Percentiles rank a stretch among this genome's conserved stretches.
phyloP scores from a whole-genome alignment of 2,329 filamentous ascomycete species.

The Cladobotryum mycophilum region DNA sequence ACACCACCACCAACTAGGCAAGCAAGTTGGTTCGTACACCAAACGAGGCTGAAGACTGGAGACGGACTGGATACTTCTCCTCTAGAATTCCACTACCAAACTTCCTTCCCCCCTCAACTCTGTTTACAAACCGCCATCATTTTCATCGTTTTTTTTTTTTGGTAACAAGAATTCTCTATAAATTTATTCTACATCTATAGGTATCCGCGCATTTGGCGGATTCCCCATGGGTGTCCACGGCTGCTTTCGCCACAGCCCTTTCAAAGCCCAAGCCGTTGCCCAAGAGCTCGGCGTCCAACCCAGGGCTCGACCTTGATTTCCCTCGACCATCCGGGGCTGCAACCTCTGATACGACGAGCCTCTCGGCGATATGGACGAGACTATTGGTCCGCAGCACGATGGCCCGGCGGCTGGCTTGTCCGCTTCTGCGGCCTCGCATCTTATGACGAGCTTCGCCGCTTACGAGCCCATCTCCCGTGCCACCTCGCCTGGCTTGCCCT shows the following conservation, averaged over 20 bases:
- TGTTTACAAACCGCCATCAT: too few species aligned
- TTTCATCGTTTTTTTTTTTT: too few species aligned
- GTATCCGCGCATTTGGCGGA: not conserved
- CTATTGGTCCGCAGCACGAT: slow-evolving; percentile 28
- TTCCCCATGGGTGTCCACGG: slow-evolving; percentile 10
- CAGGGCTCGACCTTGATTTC: not conserved
- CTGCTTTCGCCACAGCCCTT: not conserved
- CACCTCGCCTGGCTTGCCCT: slow-evolving; percentile 69
- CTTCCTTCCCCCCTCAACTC: too few species aligned
- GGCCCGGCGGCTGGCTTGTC: slow-evolving; percentile 25
- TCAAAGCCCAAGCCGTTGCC: slow-evolving; percentile 5
- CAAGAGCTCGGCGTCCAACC: slow-evolving; percentile 3
- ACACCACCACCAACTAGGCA: too few species aligned
- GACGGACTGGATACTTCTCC: too few species aligned
- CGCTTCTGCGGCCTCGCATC: slow-evolving; percentile 26
- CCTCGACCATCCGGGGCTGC: slow-evolving; percentile 3
- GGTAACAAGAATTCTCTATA: not conserved
- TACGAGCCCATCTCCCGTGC: slow-evolving; percentile 74
- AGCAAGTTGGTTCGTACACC: too few species aligned
- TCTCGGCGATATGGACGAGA: slow-evolving; percentile 28
- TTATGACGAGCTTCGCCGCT: slow-evolving; percentile 34
- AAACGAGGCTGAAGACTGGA: not conserved
- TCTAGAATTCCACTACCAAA: too few species aligned
- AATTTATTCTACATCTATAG: not conserved
- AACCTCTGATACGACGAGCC: not conserved